Conservation (phyloP, 2,329 filamentous ascomycete genomes). For the Berkeleyomyces rouxiae region DNA sequence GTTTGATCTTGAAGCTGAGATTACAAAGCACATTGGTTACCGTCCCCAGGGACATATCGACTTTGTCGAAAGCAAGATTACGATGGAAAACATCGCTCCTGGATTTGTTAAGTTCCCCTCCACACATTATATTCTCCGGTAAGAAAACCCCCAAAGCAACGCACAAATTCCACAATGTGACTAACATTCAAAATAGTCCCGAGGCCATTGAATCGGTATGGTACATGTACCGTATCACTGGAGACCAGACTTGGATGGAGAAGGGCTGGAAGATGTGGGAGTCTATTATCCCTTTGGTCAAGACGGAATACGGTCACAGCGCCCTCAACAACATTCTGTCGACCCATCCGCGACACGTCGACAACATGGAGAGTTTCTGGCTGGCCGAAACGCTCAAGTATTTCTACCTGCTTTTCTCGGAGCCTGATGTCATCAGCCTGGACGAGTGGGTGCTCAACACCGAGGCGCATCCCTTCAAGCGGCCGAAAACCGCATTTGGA, state of each 20-base stretch:
- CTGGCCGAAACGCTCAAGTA: conserved; percentile 84
- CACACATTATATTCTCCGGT: conserved; percentile 45
- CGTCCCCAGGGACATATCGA: conserved; percentile 37
- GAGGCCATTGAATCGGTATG: conserved; percentile 81
- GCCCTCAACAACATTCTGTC: conserved; percentile 48
- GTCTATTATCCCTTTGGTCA: conserved; percentile 49
- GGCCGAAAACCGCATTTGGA: conserved; percentile 22
- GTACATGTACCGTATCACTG: conserved; percentile 82
- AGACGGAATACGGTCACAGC: conserved; percentile 49
- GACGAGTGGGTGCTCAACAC: conserved; percentile 54
- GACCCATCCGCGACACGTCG: conserved; percentile 26
- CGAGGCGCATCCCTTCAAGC: conserved; percentile 41
- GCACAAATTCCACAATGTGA: neutral
- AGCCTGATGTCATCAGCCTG: conserved; percentile 46
- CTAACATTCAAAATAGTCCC: conserved; percentile 33
- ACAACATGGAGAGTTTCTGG: conserved; percentile 83
- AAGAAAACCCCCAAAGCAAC: conserved; percentile 18
- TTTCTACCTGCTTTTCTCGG: conserved; percentile 66
- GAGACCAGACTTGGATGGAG: conserved; percentile 57
- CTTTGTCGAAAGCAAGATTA: conserved; percentile 31
- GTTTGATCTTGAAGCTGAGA: neutral
- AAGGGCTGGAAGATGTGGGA: conserved; percentile 78
- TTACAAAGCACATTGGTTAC: conserved; percentile 8
- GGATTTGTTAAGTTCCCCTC: conserved; percentile 33
- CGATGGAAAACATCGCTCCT: conserved; percentile 28